Percentiles rank a stretch among this genome's conserved stretches.
Evolutionary conservation across 768 basidiomycete genomes (phyloP).

Genomic region (Hortiboletus flavorubellus): DNA sequence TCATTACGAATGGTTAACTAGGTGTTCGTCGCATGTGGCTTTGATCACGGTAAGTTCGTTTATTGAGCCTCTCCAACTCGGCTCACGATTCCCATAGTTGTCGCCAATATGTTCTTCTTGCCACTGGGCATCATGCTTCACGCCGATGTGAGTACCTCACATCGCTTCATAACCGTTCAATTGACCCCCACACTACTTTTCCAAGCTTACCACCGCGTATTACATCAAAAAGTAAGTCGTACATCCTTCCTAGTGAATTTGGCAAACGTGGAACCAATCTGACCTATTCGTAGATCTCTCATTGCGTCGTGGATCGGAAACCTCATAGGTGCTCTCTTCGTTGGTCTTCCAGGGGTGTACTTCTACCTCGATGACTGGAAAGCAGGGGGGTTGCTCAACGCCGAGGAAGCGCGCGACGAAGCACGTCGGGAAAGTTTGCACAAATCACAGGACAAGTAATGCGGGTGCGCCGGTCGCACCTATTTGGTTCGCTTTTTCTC

Average conservation of each 20-base stretch:
- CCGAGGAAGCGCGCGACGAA: slow-evolving; percentile 36
- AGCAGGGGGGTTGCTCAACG: slow-evolving; percentile 35
- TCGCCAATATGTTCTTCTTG: slow-evolving; percentile 76
- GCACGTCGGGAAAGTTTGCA: slow-evolving; percentile 6
- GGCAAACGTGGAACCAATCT: neutral
- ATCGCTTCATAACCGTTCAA: neutral
- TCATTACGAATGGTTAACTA: slow-evolving; percentile 19
- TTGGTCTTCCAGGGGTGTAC: slow-evolving; percentile 61
- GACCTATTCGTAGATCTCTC: slow-evolving; percentile 43
- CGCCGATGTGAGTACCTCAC: slow-evolving; percentile 47
- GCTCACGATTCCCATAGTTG: slow-evolving; percentile 36
- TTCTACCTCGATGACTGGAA: slow-evolving; percentile 57
- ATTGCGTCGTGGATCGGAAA: slow-evolving; percentile 68
- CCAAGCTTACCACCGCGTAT: slow-evolving; percentile 35
- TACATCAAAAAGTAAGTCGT: slow-evolving; percentile 64
- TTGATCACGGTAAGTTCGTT: slow-evolving; percentile 56
- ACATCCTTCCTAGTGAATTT: neutral
- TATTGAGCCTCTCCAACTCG: neutral
- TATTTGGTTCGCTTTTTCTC: neutral
- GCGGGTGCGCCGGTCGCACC: neutral
- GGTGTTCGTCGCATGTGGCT: slow-evolving; percentile 70
- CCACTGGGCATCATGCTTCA: slow-evolving; percentile 70
- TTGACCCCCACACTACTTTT: neutral
- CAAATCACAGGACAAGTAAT: slow-evolving; percentile 3
- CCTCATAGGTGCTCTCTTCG: slow-evolving; percentile 59